Conservation (phyloP, 2,329 filamentous ascomycete species). For the Trichothecium sympodiale region DNA sequence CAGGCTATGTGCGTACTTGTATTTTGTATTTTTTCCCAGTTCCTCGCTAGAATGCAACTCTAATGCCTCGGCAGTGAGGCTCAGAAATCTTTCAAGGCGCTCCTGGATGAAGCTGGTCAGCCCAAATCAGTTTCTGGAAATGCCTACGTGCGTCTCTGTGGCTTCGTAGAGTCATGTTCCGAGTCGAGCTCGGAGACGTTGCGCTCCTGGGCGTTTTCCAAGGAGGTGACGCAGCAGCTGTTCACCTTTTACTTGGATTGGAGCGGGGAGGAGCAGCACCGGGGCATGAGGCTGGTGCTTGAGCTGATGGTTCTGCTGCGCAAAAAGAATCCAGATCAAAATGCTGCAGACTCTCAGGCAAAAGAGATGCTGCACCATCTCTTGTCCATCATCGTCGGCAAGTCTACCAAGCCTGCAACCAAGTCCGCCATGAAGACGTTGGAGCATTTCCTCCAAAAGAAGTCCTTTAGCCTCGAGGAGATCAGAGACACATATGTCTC, state of each 20-base stretch:
- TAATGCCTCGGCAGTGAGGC: too few relatives aligned
- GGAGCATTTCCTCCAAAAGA: slow-evolving; percentile 54
- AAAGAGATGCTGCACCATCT: slow-evolving; percentile 36
- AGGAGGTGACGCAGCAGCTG: slow-evolving; percentile 33
- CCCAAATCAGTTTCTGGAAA: slow-evolving; percentile 45
- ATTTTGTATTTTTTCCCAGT: neutral
- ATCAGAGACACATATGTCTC: slow-evolving; percentile 30
- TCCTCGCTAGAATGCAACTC: slow-evolving; percentile 13
- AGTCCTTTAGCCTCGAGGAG: slow-evolving; percentile 37
- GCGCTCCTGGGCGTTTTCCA: slow-evolving; percentile 38
- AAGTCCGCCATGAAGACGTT: slow-evolving; percentile 61
- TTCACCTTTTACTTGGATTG: slow-evolving; percentile 56
- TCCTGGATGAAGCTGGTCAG: slow-evolving; percentile 38
- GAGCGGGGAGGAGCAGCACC: slow-evolving; percentile 54
- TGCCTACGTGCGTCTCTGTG: slow-evolving; percentile 46
- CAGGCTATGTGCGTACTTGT: slow-evolving; percentile 4
- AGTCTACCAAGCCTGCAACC: slow-evolving; percentile 50
- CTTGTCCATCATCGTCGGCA: slow-evolving; percentile 47
- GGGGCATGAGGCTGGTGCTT: slow-evolving; percentile 51
- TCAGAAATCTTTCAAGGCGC: slow-evolving; percentile 31
- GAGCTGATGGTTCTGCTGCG: slow-evolving; percentile 44
- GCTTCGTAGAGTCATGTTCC: slow-evolving; percentile 49
- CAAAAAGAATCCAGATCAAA: slow-evolving; percentile 33
- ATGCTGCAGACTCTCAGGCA: slow-evolving; percentile 27
- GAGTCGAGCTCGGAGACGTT: slow-evolving; percentile 31